These are phyloP conservation scores for Aspergillus avenaceus DNA, from an alignment of 495 filamentous ascomycete genomes.

Conservation along the genomic window DNA sequence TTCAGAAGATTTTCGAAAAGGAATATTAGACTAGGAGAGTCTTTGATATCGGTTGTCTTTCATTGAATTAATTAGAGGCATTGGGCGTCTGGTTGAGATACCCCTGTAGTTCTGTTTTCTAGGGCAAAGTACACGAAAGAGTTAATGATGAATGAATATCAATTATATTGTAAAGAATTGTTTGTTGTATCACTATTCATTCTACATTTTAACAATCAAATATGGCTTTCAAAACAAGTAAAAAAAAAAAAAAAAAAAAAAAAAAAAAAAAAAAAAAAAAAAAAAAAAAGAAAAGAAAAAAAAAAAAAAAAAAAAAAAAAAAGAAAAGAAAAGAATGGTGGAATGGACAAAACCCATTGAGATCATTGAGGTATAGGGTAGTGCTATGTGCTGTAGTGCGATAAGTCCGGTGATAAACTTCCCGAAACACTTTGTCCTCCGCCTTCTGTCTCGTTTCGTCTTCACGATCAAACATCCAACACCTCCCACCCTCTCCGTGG, in stretches of 20 bases:
- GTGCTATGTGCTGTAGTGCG: not conserved
- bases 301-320: no score
- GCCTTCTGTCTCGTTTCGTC: slow-evolving; percentile 1
- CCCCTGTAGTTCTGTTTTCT: slow-evolving; percentile 13
- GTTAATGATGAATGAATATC: no score
- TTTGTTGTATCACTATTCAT: not conserved
- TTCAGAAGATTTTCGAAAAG: slow-evolving; percentile 79
- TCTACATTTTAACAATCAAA: not conserved
- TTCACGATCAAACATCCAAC: no score
- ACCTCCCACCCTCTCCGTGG: slow-evolving; percentile 1
- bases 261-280: not conserved
- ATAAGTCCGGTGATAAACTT: not conserved
- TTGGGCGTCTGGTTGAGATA: slow-evolving; percentile 35
- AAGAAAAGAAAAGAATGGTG: no score
- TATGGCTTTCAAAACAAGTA: not conserved
- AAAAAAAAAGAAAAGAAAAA: no score
- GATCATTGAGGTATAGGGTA: not conserved
- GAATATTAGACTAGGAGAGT: slow-evolving; percentile 40
- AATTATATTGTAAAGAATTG: no score
- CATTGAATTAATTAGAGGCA: not conserved
- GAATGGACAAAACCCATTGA: no score
- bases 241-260: not conserved
- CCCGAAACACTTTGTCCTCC: slow-evolving; percentile 7
- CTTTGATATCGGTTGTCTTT: slow-evolving; percentile 8
- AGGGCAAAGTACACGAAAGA: not conserved